Percentiles rank a stretch among this genome's conserved stretches.
Conservation (phyloP, 805 yeast species). For the Tetrapisispora arboricola region DNA sequence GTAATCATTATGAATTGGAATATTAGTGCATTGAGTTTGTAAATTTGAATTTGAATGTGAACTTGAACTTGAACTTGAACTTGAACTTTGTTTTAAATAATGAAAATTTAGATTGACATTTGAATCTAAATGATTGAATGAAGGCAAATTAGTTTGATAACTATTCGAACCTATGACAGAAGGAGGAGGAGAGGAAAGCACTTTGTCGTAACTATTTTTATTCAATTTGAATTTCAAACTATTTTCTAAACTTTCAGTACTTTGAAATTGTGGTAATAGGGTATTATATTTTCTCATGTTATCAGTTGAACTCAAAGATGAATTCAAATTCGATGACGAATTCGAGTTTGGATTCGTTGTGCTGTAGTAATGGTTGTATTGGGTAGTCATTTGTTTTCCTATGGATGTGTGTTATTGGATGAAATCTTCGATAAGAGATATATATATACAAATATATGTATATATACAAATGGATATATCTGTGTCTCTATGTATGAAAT, state of each 20-base stretch:
- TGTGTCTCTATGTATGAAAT: no score
- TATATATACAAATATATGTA: no score
- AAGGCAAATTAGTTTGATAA: constrained; percentile 1
- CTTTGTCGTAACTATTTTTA: background rate
- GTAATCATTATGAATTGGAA: background rate
- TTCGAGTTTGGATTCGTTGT: no score
- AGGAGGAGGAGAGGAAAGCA: background rate
- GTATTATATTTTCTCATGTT: constrained; percentile 6
- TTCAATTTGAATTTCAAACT: constrained; percentile 15
- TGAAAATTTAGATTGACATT: background rate
- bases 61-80: background rate
- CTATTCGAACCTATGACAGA: background rate
- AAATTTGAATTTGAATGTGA: background rate
- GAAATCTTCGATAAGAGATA: no score
- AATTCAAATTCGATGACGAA: no score
- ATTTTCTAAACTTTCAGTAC: constrained; percentile 11
- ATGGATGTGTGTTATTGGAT: constrained; percentile 57
- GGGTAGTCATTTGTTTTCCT: constrained; percentile 28
- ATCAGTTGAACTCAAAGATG: background rate
- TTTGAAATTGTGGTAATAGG: constrained; percentile 11
- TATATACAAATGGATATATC: no score
- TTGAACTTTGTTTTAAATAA: background rate
- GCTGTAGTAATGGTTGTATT: background rate
- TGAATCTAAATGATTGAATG: background rate
- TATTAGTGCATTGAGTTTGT: background rate